These are phyloP conservation scores for Lepraria neglecta DNA, from an alignment of 495 filamentous ascomycete species.

Conservation along the genomic window DNA sequence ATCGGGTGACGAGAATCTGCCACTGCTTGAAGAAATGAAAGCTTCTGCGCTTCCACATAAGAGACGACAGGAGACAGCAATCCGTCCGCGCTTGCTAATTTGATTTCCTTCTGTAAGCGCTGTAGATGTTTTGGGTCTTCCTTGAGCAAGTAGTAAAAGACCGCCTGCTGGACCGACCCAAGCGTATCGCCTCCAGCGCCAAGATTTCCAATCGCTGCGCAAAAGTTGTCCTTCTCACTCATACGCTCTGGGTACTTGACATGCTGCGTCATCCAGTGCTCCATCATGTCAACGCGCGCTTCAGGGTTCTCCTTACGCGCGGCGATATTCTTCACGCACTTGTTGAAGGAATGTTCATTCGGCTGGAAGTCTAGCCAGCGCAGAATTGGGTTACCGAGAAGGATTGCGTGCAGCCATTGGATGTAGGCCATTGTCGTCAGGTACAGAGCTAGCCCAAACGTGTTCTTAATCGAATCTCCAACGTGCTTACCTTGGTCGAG, in stretches of 20 bases:
- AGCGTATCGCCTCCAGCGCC: conserved; percentile 45
- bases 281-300: conserved; percentile 40
- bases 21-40: no score
- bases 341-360: conserved; percentile 40
- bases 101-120: not conserved
- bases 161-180: conserved; percentile 35
- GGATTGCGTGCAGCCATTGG: not conserved
- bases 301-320: conserved; percentile 36
- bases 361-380: conserved; percentile 38
- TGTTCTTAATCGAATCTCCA: no score
- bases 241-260: conserved; percentile 38
- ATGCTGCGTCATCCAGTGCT: conserved; percentile 39
- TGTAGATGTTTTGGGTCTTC: not conserved
- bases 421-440: not conserved
- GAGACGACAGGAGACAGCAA: no score
- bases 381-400: conserved; percentile 25
- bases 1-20: no score
- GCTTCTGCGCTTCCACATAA: no score
- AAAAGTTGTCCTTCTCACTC: conserved; percentile 36
- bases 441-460: conserved; percentile 15
- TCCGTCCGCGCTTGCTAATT: no score
- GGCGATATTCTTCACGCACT: conserved; percentile 36
- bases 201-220: conserved; percentile 36
- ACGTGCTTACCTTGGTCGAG: no score
- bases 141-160: conserved; percentile 34